These are phyloP conservation scores for Diversispora eburnea DNA, from an alignment of 192 early-diverging fungal genomes.

Conservation along the genomic window DNA sequence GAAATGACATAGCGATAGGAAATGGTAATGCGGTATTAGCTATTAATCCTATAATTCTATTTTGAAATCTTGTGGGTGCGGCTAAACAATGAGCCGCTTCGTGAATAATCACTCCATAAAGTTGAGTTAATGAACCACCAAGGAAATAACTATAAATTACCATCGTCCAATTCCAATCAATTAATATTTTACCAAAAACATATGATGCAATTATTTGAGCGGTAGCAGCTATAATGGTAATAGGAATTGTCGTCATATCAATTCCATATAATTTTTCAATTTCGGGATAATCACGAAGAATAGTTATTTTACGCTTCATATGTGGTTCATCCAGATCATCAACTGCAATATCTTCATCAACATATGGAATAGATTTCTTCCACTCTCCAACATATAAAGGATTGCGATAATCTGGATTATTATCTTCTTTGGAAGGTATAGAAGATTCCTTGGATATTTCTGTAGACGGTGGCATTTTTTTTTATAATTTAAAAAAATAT, in stretches of 20 bases:
- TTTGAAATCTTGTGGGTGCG: slow-evolving; percentile 64
- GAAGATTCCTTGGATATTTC: not conserved
- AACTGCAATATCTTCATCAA: slow-evolving; percentile 70
- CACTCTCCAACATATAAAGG: slow-evolving; percentile 80
- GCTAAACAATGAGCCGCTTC: slow-evolving; percentile 89
- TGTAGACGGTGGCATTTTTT: not conserved
- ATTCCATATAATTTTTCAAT: slow-evolving; percentile 82
- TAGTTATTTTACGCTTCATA: slow-evolving; percentile 82
- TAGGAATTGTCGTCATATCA: slow-evolving; percentile 74
- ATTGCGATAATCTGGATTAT: slow-evolving; percentile 56
- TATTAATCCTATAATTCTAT: slow-evolving; percentile 77
- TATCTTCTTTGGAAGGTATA: not conserved
- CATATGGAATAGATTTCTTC: slow-evolving; percentile 72
- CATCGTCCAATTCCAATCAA: slow-evolving; percentile 63
- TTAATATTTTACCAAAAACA: slow-evolving; percentile 62
- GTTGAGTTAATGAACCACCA: slow-evolving; percentile 78
- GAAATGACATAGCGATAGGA: slow-evolving; percentile 76
- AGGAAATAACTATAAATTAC: slow-evolving; percentile 66
- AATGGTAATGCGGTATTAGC: slow-evolving; percentile 86
- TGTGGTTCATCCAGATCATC: slow-evolving; percentile 95
- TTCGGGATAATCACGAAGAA: slow-evolving; percentile 84
- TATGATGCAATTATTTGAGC: slow-evolving; percentile 79
- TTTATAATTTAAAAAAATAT: not conserved
- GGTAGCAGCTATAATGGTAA: slow-evolving; percentile 60
- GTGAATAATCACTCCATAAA: slow-evolving; percentile 86